Evolutionary conservation across 2,329 filamentous ascomycete species (phyloP), one percentile per base, ranked within the genome.

Genomic region (Pseudodiploospora longispora): DNA sequence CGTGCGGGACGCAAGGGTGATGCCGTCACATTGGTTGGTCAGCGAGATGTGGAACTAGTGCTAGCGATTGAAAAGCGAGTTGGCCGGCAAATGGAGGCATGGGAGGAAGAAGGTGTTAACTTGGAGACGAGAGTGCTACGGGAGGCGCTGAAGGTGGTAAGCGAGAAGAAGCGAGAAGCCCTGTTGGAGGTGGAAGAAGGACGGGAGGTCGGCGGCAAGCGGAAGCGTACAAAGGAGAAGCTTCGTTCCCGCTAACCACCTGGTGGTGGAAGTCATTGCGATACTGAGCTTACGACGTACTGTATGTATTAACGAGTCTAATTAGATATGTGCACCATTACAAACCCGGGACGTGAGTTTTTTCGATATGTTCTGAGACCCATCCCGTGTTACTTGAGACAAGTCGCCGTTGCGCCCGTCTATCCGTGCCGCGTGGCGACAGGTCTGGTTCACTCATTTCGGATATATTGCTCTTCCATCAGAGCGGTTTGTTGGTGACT

Each of bases 141-240:
- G 43, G 90, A 95, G 51, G 82, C 83, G 32, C 68, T 98, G 59
- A 96, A 95, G 74, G 64, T 87, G 38, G 93, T 98, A 5, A 84
- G 86, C n/a, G 87, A 94, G 71, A 95, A 91, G 77, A 96, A 95
- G 75, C 78, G 90, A 46, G 89, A 96, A 67, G 93, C 91, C 1
- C 62, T 91, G 62, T 65, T 96, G 55, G 87, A 94, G 65, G 87
- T 97, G 52, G 93, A 96, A 62, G 88, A 97, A 66, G 85, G 87
- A 8, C 83, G 85, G 55, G 90, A 97, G 66, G 88, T 96, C 5
- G 80, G 85, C 44, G 93, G 93, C n/a, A 93, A 94, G 70, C 68
- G 80, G 55, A 83, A 82, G 65, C 67, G 76, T 47, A 72, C 66
- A 9, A 80, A 78, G 69, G 67, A 75, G 57, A 83, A 79, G 67